These are phyloP conservation scores for Neoboletus subvelutipes DNA, from an alignment of 768 basidiomycete species.

Conservation along the genomic window DNA sequence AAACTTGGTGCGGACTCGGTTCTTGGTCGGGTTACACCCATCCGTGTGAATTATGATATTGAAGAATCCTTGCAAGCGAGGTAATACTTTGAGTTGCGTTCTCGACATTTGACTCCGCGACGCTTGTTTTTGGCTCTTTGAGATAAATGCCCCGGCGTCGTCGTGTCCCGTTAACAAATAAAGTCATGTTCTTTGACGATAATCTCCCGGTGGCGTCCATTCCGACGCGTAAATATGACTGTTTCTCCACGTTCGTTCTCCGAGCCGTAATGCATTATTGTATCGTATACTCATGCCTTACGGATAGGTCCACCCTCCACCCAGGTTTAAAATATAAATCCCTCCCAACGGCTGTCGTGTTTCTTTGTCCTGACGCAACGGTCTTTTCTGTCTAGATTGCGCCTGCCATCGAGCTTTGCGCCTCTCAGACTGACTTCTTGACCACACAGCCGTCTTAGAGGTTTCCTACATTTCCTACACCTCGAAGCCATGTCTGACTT, in stretches of 20 bases:
- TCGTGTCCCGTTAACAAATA: slow-evolving; percentile 1
- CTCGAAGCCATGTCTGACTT: slow-evolving; percentile 56
- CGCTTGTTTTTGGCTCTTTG: background rate
- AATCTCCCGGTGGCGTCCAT: slow-evolving; percentile 19
- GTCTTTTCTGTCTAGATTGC: background rate
- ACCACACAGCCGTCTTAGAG: background rate
- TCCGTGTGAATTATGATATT: slow-evolving; percentile 1
- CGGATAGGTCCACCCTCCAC: slow-evolving; percentile 4
- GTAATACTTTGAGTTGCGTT: slow-evolving; percentile 1
- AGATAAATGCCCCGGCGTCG: background rate
- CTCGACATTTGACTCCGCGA: background rate
- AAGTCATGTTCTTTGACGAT: slow-evolving; percentile 2
- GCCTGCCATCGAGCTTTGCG: background rate
- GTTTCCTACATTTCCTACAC: background rate
- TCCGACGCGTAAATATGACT: slow-evolving; percentile 9
- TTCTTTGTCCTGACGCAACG: background rate
- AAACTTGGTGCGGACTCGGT: background rate
- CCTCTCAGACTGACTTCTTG: background rate
- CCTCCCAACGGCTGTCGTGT: background rate
- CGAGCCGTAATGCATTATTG: slow-evolving; percentile 17
- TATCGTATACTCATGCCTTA: slow-evolving; percentile 16
- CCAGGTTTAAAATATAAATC: slow-evolving; percentile 19
- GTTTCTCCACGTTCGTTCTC: slow-evolving; percentile 8
- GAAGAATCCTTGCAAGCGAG: background rate
- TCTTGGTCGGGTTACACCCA: background rate